Conservation (phyloP, 2,329 filamentous ascomycete species). For the Monosporascus sp. region DNA sequence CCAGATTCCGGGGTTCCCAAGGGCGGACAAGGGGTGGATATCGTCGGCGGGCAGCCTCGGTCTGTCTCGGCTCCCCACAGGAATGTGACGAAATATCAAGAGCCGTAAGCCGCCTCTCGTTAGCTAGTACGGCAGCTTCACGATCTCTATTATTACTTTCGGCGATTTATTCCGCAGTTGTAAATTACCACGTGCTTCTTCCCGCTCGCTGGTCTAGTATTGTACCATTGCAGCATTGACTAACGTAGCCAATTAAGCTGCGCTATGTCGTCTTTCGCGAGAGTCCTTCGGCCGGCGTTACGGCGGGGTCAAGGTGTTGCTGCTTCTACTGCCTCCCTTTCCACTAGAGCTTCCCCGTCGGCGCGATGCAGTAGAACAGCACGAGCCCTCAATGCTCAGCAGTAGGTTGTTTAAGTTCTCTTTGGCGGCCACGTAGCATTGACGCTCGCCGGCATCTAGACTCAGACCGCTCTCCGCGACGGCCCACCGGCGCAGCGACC, state of each 20-base stretch:
- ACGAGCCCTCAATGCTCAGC: conserved; percentile 22
- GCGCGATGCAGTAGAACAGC: conserved; percentile 20
- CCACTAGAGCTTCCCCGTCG: conserved; percentile 16
- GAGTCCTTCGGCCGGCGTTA: conserved; percentile 46
- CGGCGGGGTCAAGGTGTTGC: conserved; percentile 35
- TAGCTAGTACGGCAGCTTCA: neutral
- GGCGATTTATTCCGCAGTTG: neutral
- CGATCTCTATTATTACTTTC: neutral
- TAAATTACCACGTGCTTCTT: neutral
- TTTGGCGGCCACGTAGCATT: neutral
- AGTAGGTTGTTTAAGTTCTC: conserved; percentile 21
- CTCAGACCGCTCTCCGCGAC: conserved; percentile 53
- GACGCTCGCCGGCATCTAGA: conserved; percentile 1
- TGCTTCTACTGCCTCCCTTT: conserved; percentile 3
- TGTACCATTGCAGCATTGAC: conserved; percentile 3
- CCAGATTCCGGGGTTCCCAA: neutral
- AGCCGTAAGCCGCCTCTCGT: neutral
- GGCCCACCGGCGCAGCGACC: conserved; percentile 51
- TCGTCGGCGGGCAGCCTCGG: neutral
- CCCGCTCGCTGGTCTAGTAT: neutral
- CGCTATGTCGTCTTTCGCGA: conserved; percentile 43
- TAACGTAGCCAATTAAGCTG: neutral
- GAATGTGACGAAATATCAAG: neutral
- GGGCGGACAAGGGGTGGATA: neutral
- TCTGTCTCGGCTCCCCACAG: neutral